A percentile compares a stretch with the other conserved stretches of the same genome.
Conservation (phyloP, 2,329 filamentous ascomycete species). For the Aureobasidium sp. region DNA sequence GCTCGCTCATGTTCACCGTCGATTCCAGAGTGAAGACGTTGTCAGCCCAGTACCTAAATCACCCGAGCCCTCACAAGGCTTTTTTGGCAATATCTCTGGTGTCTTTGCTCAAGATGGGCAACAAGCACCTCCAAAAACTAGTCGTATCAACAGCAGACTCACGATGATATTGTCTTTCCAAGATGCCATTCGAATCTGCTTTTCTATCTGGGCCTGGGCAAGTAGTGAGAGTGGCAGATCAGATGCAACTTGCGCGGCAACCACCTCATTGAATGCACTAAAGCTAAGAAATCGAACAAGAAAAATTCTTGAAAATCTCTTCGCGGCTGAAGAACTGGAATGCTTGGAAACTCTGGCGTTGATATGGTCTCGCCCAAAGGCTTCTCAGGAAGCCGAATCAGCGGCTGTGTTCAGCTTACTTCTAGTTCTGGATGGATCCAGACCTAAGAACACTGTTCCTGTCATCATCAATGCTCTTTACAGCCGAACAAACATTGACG, state of each 20-base stretch:
- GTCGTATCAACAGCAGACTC: conserved; percentile 85
- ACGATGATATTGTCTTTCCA: conserved; percentile 96
- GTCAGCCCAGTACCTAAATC: conserved; percentile 62
- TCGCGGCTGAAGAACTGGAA: conserved; percentile 84
- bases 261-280: conserved; percentile 88
- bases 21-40: conserved; percentile 58
- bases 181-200: conserved; percentile 87
- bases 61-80: conserved; percentile 75
- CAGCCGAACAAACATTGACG: conserved; percentile 78
- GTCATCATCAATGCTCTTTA: conserved; percentile 95
- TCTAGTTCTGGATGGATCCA: conserved; percentile 82
- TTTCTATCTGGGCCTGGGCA: conserved; percentile 91
- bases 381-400: conserved; percentile 30
- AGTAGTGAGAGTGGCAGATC: conserved; percentile 51
- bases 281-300: conserved; percentile 85
- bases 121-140: conserved; percentile 57
- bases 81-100: conserved; percentile 89
- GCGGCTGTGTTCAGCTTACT: conserved; percentile 71
- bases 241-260: conserved; percentile 57
- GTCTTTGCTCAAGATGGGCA: conserved; percentile 71
- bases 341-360: conserved; percentile 87
- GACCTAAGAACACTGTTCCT: conserved; percentile 85
- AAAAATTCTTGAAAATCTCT: conserved; percentile 83
- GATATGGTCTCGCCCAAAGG: conserved; percentile 60
- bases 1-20: conserved; percentile 78